Base-by-base conservation (phyloP, 192 early-diverging fungal species). In the Dimargaris verticillata region DNA sequence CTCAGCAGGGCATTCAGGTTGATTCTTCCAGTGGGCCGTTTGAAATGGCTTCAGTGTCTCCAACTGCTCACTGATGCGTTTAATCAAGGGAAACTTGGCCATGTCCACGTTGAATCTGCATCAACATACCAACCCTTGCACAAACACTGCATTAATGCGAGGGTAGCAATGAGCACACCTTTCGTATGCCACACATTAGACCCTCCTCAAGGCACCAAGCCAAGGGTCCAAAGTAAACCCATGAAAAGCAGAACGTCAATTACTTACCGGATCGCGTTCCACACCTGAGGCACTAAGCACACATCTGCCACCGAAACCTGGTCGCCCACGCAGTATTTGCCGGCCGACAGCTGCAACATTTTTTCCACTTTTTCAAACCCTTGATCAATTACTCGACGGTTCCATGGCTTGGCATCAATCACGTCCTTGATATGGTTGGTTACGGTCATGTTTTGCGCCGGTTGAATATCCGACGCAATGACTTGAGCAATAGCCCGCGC, bases 381-480 rank as follows among this genome's bases (percentile, higher is more conserved):
- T 14, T 65, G 60, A 0, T 62, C 80, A 82, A 68, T 89, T 76
- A 67, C 42, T 53, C 62, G 68, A 67, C 67, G 72, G 64, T 61
- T 74, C 63, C 67, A 60, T 17, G 18, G 47, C 1, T 55, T 54
- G 26, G 72, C 46, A 59, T 81, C 73, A 28, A 62, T 46, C 44
- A 76, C 78, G 0, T 78, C 80, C 33, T 2, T 2, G 18, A 85
- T 68, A 53, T 84, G 71, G 13, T 75, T 72, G 60, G 88, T 63
- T 0, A 97, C 81, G 43, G 78, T 62, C 62, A 91, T 65, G 70
- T 97, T 97, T 64, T 90, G 84, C 46, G 91, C 61, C 18, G 93
- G 93, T 64, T 93, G 91, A 51, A 84, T 93, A 61, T 92, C 93
- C 67, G 83, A 74, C 43, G 80, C 80, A 24, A 97, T 83, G 12